Evolutionary conservation across 805 yeast species (phyloP).

Genomic region (Starmerella geochares): DNA sequence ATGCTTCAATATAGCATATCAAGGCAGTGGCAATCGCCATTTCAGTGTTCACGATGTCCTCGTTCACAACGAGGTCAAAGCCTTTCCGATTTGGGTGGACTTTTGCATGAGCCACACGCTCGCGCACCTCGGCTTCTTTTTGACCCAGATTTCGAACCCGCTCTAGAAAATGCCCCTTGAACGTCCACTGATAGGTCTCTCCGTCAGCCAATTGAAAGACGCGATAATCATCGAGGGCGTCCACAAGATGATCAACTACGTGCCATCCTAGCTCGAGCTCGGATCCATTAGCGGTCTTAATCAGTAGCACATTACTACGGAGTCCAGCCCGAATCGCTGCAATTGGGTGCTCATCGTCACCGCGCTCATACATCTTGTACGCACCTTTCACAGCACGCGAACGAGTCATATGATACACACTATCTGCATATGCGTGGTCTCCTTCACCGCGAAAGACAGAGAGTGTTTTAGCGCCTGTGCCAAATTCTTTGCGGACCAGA

Average conservation of each 20-base stretch:
- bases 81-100: slow-evolving; percentile 49
- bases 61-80: slow-evolving; percentile 47
- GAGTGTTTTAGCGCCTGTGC: slow-evolving; percentile 49
- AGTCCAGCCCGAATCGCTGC: slow-evolving; percentile 53
- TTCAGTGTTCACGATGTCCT: slow-evolving; percentile 45
- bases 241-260: slow-evolving; percentile 48
- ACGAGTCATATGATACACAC: slow-evolving; percentile 45
- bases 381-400: slow-evolving; percentile 63
- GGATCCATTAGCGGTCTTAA: slow-evolving; percentile 40
- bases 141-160: slow-evolving; percentile 50
- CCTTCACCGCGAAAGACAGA: slow-evolving; percentile 42
- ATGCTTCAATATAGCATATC: slow-evolving; percentile 53
- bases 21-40: slow-evolving; percentile 51
- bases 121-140: slow-evolving; percentile 53
- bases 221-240: slow-evolving; percentile 51
- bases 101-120: slow-evolving; percentile 50
- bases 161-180: slow-evolving; percentile 48
- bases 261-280: slow-evolving; percentile 57
- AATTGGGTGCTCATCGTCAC: slow-evolving; percentile 47
- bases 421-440: slow-evolving; percentile 28
- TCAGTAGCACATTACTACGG: slow-evolving; percentile 47
- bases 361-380: slow-evolving; percentile 43
- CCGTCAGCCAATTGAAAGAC: slow-evolving; percentile 54
- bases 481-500: slow-evolving; percentile 47
- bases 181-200: slow-evolving; percentile 54